Evolutionary conservation across 2,329 filamentous ascomycete genomes (phyloP), one percentile per base, ranked within the genome.

Genomic region (Ophiostoma sp.): DNA sequence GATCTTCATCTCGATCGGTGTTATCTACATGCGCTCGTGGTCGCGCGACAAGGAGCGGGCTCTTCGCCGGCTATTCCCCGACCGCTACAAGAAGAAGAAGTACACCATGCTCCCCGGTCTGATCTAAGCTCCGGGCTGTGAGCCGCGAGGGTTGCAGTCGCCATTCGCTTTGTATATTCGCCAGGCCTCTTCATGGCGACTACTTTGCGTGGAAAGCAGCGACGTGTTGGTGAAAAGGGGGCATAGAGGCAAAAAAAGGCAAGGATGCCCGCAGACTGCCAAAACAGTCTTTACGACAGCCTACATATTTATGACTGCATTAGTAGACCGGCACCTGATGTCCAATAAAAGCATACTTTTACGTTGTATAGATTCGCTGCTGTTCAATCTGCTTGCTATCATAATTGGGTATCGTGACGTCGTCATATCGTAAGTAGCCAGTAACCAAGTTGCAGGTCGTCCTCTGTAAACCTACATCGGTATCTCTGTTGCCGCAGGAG

Each of bases 1-100:
- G 20, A 75, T 96, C 27, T 98, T 98, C 80, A 88, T 91, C 72
- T 78, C 84, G 33, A 84, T 93, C 68, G 93, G 93, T 44, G 86
- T 84, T 20, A 84, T 81, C 33, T 92, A 94, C 80, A 98, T 99
- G 95, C 87, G 86, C 71, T 79, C 83, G 68, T 99, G 95, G 95
- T 94, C 90, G 54, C 87, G 86, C 80, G 94, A 93, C 84, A 98
- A 97, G 86, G 95, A 99, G 85, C 87, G 84, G 77, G 88, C 92
- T 70, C 95, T 97, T 79, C 88, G 95, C 76, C 90, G 90, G 79
- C 92, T 97, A 79, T 97, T 98, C 80, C 91, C 91, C 57, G 91
- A 94, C 78, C 91, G 90, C 81, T 99, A 99, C 83, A 94, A 94
- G 89, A 94, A 90, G 84, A 98, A 99, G 92, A 87, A 87, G 77